Percentiles rank a stretch among this genome's conserved stretches.
These are phyloP conservation scores for Discostella stelligeroides DNA, from an alignment of 108 stramenopile genomes.

Conservation along the genomic window DNA sequence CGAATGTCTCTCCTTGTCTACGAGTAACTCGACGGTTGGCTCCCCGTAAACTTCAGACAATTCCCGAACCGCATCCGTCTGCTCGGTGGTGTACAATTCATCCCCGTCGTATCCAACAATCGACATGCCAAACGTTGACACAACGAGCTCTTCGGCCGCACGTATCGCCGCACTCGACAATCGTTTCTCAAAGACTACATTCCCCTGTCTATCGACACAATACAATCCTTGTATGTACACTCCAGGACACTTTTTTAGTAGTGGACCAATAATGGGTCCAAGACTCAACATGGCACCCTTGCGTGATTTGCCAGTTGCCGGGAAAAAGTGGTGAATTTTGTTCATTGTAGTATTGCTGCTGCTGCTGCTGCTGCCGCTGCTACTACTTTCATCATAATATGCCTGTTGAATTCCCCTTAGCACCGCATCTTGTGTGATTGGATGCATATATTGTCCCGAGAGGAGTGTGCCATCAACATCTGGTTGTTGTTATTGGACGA, in stretches of 20 bases:
- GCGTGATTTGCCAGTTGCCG: constrained; percentile 88
- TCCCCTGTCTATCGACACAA: constrained; percentile 72
- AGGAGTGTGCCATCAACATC: constrained; percentile 92
- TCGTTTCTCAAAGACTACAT: constrained; percentile 88
- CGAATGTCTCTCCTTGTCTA: constrained; percentile 7
- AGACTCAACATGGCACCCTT: constrained; percentile 73
- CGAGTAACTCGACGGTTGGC: constrained; percentile 58
- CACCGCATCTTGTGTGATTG: constrained; percentile 60
- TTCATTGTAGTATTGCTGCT: constrained; percentile 6
- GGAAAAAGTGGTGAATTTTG: constrained; percentile 65
- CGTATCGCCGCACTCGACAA: constrained; percentile 52
- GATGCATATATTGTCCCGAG: constrained; percentile 67
- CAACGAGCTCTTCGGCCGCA: constrained; percentile 72
- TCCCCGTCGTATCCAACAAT: constrained; percentile 91
- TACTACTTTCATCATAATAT: constrained; percentile 12
- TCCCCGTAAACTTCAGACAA: constrained; percentile 83
- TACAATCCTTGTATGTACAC: constrained; percentile 84
- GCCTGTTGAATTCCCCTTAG: constrained; percentile 53
- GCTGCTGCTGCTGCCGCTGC: constrained; percentile 1
- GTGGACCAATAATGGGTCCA: constrained; percentile 40
- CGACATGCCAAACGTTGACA: constrained; percentile 58
- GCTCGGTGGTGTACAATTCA: constrained; percentile 63
- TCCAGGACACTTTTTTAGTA: constrained; percentile 38
- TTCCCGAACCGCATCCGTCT: constrained; percentile 53
- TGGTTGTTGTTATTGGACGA: constrained; percentile 2